Conservation (phyloP, 345 rosid species). For the Gossypium raimondii region DNA sequence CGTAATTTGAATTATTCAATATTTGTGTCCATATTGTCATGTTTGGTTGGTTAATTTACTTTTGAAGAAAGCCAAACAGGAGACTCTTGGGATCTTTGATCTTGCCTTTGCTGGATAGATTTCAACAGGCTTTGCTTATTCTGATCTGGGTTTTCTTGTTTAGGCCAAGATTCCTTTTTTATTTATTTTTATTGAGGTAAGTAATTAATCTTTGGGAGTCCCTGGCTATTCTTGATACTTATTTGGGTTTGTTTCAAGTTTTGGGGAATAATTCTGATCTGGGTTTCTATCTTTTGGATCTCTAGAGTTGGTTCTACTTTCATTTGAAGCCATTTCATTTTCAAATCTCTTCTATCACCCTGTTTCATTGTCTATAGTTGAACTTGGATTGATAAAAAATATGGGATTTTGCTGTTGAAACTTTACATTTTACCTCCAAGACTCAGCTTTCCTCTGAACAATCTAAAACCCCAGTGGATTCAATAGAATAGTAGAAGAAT, state of each 20-base stretch:
- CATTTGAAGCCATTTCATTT: slow-evolving; percentile 2
- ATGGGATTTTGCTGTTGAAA: not conserved
- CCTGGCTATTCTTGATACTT: not conserved
- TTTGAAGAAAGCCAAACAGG: not conserved
- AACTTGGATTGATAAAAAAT: not conserved
- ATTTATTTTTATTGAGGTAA: not conserved
- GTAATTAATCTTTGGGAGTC: not conserved
- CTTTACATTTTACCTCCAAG: not conserved
- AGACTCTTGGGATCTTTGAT: not conserved
- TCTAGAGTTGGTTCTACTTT: slow-evolving; percentile 3
- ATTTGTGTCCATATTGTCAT: not conserved
- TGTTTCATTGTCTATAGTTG: not conserved
- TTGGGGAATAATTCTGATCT: slow-evolving; percentile 15
- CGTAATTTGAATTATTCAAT: not conserved
- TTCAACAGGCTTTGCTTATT: not conserved
- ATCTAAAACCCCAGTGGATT: slow-evolving; percentile 10
- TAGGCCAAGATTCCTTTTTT: slow-evolving; percentile 10
- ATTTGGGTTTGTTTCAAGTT: slow-evolving; percentile 3
- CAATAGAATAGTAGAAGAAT: not conserved
- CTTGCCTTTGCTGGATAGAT: not conserved
- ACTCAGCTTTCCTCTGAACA: not conserved
- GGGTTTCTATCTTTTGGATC: slow-evolving; percentile 12
- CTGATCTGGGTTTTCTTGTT: slow-evolving; percentile 12
- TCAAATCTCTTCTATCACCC: too few species aligned
- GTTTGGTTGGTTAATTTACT: not conserved